These are phyloP conservation scores for Fusarium miscanthi DNA, from an alignment of 2,329 filamentous ascomycete genomes.

Conservation along the genomic window DNA sequence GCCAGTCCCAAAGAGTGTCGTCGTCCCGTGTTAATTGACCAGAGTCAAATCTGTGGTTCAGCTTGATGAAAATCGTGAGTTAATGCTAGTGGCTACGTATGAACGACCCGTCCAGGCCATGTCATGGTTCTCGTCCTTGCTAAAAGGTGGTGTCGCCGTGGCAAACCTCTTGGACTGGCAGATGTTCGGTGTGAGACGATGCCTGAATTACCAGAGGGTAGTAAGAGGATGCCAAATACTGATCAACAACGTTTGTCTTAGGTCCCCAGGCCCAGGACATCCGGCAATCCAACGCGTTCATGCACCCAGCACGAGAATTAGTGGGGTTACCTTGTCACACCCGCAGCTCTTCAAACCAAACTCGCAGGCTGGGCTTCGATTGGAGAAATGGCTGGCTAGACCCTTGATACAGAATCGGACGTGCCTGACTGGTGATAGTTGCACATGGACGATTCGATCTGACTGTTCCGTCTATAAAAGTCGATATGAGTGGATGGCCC, in stretches of 20 bases:
- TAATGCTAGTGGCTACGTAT: not conserved
- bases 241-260: constrained; percentile 15
- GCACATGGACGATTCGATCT: not conserved
- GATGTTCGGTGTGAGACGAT: not conserved
- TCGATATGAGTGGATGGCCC: constrained; percentile 34
- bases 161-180: not conserved
- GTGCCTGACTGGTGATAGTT: constrained; percentile 17
- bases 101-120: not conserved
- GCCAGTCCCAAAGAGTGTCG: constrained; percentile 23
- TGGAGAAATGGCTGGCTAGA: constrained; percentile 16
- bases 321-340: constrained; percentile 22
- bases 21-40: constrained; percentile 27
- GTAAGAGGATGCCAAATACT: constrained; percentile 9
- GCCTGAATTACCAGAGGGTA: constrained; percentile 7
- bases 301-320: constrained; percentile 33
- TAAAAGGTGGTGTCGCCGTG: constrained; percentile 13
- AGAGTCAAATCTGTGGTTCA: constrained; percentile 16
- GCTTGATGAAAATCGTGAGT: constrained; percentile 9
- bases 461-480: not conserved
- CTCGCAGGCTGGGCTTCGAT: constrained; percentile 9
- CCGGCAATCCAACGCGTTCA: constrained; percentile 39
- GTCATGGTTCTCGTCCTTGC: not conserved
- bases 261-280: constrained; percentile 22
- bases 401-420: constrained; percentile 25
- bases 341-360: constrained; percentile 23